Evolutionary conservation across 192 early-diverging fungal genomes (phyloP), one percentile per base, ranked within the genome.

Genomic region (Oehlia diaphana): DNA sequence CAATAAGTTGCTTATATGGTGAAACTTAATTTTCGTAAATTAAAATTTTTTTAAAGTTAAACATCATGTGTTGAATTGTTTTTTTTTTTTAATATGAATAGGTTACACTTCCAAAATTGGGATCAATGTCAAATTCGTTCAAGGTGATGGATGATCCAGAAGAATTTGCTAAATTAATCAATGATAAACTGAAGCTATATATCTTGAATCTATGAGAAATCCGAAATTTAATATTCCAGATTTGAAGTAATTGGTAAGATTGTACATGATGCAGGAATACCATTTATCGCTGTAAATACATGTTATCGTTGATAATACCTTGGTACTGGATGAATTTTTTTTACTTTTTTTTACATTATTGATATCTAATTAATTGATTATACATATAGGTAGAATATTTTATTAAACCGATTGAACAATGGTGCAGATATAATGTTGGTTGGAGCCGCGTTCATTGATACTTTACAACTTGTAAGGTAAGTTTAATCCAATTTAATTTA

Each of bases 131-230:
- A 88, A 89, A 75, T 97, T 97, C 85, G 89, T 90, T 8, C 80
- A 31, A 31, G 31, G 31, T 1, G 1, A 31, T 31, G 31, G 1
- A 31, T 31, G 31, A 31, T 31, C 31, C 31, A 31, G 31, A 2
- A 90, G 0, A 89, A n/a, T 93, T 97, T 71, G 86, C 79, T 8
- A 83, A 90, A 10, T 82, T 91, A 28, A 98, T 98, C 77, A 94
- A 98, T 83, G 93, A 91, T 58, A 91, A n/a, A 97, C 1, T 96
- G 33, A 95, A 81, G 95, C 94, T 9, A 88, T 98, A 71, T 98
- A 93, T 83, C 82, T 97, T 67, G 97, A 98, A 85, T 92, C 91
- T 50, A 93, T 98, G 73, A 95, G 95, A 44, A 98, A 98, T 85
- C 97, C 97, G 31, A 89, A 91, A 74, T 94, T 93, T 89, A 92